Conservation (phyloP, 2,329 filamentous ascomycete species). For the Pseudogymnoascus sp. region DNA sequence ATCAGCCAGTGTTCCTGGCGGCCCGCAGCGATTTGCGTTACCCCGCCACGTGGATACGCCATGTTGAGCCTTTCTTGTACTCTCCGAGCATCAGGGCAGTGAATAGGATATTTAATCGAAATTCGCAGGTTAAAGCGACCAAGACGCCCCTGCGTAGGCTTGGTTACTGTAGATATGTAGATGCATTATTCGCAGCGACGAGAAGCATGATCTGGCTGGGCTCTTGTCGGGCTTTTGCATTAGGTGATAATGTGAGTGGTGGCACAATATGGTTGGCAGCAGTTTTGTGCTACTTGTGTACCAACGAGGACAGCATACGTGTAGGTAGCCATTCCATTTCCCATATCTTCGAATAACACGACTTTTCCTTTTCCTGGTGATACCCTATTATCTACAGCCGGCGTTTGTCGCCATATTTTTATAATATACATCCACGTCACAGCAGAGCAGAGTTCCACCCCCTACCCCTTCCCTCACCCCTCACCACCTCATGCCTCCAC, state of each 20-base stretch:
- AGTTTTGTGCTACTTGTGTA: background rate
- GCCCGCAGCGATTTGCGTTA: background rate
- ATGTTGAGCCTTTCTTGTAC: background rate
- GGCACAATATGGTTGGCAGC: background rate
- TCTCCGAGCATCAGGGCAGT: background rate
- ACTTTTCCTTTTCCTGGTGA: background rate
- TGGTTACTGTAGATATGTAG: background rate
- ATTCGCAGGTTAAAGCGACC: background rate
- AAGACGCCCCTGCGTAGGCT: background rate
- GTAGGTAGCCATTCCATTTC: background rate
- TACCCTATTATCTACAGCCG: background rate
- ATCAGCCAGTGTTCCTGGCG: background rate
- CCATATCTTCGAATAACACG: background rate
- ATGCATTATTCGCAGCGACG: background rate
- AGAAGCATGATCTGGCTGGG: background rate
- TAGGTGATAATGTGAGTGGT: background rate
- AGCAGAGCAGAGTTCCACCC: background rate
- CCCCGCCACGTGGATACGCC: background rate
- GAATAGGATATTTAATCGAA: background rate
- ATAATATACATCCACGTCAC: background rate
- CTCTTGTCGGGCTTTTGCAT: background rate
- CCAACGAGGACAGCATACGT: background rate
- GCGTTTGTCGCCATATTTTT: background rate
- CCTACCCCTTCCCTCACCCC: background rate
- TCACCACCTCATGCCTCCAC: background rate